Evolutionary conservation across 768 basidiomycete genomes (phyloP), one percentile per base, ranked within the genome.

Genomic region (Hericium coralloides): DNA sequence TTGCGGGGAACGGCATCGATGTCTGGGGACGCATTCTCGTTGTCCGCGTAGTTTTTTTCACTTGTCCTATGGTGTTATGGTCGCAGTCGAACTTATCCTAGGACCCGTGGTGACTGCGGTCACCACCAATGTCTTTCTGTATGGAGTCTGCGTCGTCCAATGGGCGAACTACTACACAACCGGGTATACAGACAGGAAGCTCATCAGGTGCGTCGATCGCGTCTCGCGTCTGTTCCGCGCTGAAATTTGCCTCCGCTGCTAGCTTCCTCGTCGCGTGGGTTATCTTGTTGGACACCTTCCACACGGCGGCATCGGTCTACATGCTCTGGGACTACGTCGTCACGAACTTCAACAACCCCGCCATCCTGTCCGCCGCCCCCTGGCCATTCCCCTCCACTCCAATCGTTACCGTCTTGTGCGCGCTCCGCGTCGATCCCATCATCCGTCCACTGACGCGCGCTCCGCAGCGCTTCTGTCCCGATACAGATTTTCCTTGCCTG

Each of bases 401-500:
- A 6, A 66, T 69, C 39, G 62, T 70, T 22, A 68, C 66, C 9
- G 59, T 64, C 6, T 36, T 67, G 70, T 69, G 53, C 3, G 68
- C 61, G 43, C 26, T 14, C 9, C 39, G 23, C 20, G n/a, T 41
- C 18, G 23, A 20, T n/a, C 39, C 23, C 31, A 3, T 2, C 36
- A 49, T 50, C 20, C 53, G n/a, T 3, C 26, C 23, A 55, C 25
- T 38, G 12, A n/a, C 38, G n/a, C 49, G 26, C 59, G 37, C n/a
- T n/a, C n/a, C 18, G 6, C 47, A 70, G 69, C 26, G 67, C 69
- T 3, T 71, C 68, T 2, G 65, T 68, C 38, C 69, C 69, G 9
- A 68, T 69, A 38, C 68, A 71, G 59, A 55, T 68, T 17, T 71
- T 66, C 53, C 64, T 70, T 18, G 64, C 68, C 3, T 69, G 67